phyloP scores from a whole-genome alignment of 164 flowering plant species.

The Chimonanthus praecox region DNA sequence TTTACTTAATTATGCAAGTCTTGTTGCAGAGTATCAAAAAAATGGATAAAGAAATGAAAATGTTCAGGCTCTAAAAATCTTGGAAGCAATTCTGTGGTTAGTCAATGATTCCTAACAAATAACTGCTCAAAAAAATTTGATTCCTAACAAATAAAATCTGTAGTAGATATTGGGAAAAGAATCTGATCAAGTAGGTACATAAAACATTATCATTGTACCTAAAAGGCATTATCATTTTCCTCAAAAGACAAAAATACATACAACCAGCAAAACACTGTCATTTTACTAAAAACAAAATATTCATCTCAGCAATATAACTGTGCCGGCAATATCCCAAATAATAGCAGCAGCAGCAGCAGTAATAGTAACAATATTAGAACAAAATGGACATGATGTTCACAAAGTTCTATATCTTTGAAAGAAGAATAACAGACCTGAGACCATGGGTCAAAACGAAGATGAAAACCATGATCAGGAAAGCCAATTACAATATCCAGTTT shows the following conservation, averaged over 20 bases:
- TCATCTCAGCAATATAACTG: neutral
- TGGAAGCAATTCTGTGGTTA: neutral
- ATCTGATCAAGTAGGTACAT: too few relatives aligned
- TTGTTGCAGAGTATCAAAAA: neutral
- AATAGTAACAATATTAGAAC: too few relatives aligned
- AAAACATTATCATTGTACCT: too few relatives aligned
- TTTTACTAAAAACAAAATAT: too few relatives aligned
- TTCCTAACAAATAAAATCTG: neutral
- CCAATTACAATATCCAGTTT: slow-evolving; percentile 85
- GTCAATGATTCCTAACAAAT: neutral
- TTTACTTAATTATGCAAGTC: too few relatives aligned
- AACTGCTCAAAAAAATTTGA: neutral
- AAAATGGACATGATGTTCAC: neutral
- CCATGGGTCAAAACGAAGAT: slow-evolving; percentile 95
- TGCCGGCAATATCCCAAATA: neutral
- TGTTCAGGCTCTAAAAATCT: neutral
- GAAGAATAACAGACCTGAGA: slow-evolving; percentile 59
- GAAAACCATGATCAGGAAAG: slow-evolving; percentile 98
- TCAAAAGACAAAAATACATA: too few relatives aligned
- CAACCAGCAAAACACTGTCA: too few relatives aligned
- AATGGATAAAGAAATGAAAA: too few relatives aligned
- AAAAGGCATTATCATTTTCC: too few relatives aligned
- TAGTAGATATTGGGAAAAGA: neutral
- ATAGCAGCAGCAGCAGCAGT: too few relatives aligned
- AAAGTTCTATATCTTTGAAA: neutral